Base-by-base conservation (phyloP, 163 green algal genomes). In the Volvox carteri region DNA sequence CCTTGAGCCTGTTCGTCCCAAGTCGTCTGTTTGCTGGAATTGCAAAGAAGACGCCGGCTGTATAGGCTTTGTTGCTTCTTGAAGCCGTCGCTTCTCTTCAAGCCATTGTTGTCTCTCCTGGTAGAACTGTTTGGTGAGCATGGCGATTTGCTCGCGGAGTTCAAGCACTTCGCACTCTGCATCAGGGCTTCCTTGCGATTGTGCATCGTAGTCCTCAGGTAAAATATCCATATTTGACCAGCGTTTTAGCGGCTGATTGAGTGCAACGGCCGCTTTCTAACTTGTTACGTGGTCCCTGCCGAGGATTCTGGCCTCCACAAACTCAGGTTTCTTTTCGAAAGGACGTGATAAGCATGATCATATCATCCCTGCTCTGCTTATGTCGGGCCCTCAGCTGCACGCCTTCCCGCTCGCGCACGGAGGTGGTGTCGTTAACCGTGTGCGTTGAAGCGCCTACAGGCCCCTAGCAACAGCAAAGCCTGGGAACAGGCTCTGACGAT, bases 71-170 rank as follows among this genome's bases (percentile, higher is more conserved):
- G 41, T 23, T 62, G 73, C 44, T 28, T 80, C 73, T 28, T 80
- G 44, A 9, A 80, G 44, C 25, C 73, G 8, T 42, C 73, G 73
- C 73, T 80, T 80, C 25, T 80, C 73, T 65, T 80, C 73, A 2
- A 80, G 25, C 73, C 73, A 87, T 37, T 52, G 19, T 23, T 79
- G 33, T 0, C 65, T 19, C 2, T 79, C 81, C 0, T 25, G 21
- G 41, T 78, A 87, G 12, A 80, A 87, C 33, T 80, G 65, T 65
- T 70, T 72, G 18, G 65, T 80, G 2, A 87, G 35, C 65, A 80
- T 54, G 3, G 35, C 9, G 8, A 87, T 70, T 44, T 87, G 81
- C 65, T 87, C 81, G 19, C 81, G 44, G 5, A 87, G 46, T 65
- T 68, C 14, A 1, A 37, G 12, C 0, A 86, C 14, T 16, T 86